Base-by-base conservation (phyloP, 768 basidiomycete species). In the Tricholoma hemisulphureum region DNA sequence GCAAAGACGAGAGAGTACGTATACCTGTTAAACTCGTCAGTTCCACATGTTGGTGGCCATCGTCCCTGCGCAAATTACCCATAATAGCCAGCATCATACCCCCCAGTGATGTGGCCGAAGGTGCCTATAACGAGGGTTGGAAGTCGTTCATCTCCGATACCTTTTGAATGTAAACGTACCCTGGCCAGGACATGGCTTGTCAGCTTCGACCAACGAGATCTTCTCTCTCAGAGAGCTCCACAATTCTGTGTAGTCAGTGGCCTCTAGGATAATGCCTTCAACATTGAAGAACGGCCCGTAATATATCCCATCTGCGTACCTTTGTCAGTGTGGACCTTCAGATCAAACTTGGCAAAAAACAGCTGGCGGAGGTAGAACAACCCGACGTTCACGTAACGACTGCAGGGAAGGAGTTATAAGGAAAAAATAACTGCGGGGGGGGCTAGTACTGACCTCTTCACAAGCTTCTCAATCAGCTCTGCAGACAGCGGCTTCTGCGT, bases 321-420 rank as follows among this genome's bases (percentile, higher is more conserved):
- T 76, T 86, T 78, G 62, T 84, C 83, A 1, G 84, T 87, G 71
- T 90, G 89, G 7, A 91, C 83, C 65, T 85, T 83, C 65, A 89
- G 79, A 69, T 92, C 90, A 62, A 85, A 91, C 63, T 84, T 84
- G 59, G 86, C 91, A 65, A 91, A 92, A 80, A 93, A 94, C 6
- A 94, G 74, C 67, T 95, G 93, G 24, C 89, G 84, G 10, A 92
- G 80, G 71, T 89, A 90, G 71, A 85, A 90, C 29, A 95, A 72
- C 8, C 93, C 93, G 37, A 90, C 82, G 56, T 93, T 92, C 59
- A 90, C 87, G 59, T 92, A 91, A 60, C 86, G 85, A 61, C 85
- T 86, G 55, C 23, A 26, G 28, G 57, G 16, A 43, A 54, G 13
- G 20, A 56, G 41, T 32, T 11, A 35, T 13, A 21, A 49, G 20